These are phyloP conservation scores for Rhynchosporium agropyri DNA, from an alignment of 2,329 filamentous ascomycete species.

Conservation along the genomic window DNA sequence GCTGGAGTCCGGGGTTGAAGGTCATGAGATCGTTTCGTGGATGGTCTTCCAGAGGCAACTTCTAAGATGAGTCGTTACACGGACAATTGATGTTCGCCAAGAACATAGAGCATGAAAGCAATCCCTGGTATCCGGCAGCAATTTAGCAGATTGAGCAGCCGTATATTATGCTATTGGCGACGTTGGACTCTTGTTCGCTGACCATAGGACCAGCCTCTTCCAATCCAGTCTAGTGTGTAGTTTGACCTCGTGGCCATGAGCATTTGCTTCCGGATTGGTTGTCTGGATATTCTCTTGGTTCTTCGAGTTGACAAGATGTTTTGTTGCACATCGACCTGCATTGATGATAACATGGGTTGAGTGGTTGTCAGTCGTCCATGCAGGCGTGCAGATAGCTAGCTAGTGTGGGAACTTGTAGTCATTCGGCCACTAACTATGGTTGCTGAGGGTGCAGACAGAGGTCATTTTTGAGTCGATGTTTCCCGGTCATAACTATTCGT, in stretches of 20 bases:
- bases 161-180: too few relatives aligned
- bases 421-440: constrained; percentile 5
- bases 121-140: not conserved
- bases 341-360: constrained; percentile 10
- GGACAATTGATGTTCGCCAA: constrained; percentile 9
- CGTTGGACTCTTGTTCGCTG: not conserved
- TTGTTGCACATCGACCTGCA: constrained; percentile 20
- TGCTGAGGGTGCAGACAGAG: not conserved
- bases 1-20: constrained; percentile 9
- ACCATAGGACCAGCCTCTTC: constrained; percentile 9
- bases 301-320: not conserved
- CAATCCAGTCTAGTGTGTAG: constrained; percentile 3
- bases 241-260: constrained; percentile 8
- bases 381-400: constrained; percentile 5
- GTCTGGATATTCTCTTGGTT: not conserved
- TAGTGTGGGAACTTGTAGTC: constrained; percentile 5
- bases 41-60: not conserved
- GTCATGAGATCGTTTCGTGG: constrained; percentile 17
- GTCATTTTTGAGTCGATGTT: too few relatives aligned
- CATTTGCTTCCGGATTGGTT: constrained; percentile 4
- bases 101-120: not conserved
- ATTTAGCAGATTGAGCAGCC: not conserved
- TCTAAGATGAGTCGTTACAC: constrained; percentile 1
- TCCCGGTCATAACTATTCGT: too few relatives aligned
- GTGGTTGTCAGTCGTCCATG: constrained; percentile 14